Evolutionary conservation across 192 early-diverging fungal species (phyloP).

Genomic region (Backusella westeae): DNA sequence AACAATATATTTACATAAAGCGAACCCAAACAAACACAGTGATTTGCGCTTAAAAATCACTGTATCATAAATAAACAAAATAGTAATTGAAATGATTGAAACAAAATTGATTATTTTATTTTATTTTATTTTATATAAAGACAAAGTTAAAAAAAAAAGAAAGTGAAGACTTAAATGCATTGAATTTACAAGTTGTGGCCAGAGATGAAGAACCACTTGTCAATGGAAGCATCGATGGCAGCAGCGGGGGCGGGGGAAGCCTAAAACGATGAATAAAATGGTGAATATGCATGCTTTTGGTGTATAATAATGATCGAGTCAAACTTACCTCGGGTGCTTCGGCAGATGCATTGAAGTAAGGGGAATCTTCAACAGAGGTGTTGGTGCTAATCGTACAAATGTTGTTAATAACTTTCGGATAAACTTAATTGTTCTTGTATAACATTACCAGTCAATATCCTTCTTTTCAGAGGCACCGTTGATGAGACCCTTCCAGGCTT

Average conservation of each 20-base stretch:
- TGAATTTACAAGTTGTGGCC: conserved; percentile 61
- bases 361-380: conserved; percentile 65
- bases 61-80: neutral
- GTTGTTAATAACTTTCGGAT: neutral
- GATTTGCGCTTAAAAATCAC: too few species aligned
- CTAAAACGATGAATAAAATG: conserved; percentile 27
- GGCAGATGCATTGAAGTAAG: conserved; percentile 63
- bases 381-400: conserved; percentile 52
- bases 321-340: conserved; percentile 53
- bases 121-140: neutral
- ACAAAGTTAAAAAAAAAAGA: conserved; percentile 10
- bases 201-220: conserved; percentile 99
- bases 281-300: conserved; percentile 1
- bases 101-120: neutral
- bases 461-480: conserved; percentile 65
- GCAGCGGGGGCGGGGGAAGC: conserved; percentile 45
- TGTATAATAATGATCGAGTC: neutral
- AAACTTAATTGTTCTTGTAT: neutral
- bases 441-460: conserved; percentile 65
- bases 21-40: too few species aligned
- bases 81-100: neutral
- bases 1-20: neutral
- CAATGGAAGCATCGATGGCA: conserved; percentile 83
- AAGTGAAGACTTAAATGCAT: conserved; percentile 11
- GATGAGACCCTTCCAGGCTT: conserved; percentile 90